Percentiles rank a stretch among this genome's conserved stretches.
phyloP scores from a whole-genome alignment of 2,329 filamentous ascomycete species.

The Dothideomycetes sp. region DNA sequence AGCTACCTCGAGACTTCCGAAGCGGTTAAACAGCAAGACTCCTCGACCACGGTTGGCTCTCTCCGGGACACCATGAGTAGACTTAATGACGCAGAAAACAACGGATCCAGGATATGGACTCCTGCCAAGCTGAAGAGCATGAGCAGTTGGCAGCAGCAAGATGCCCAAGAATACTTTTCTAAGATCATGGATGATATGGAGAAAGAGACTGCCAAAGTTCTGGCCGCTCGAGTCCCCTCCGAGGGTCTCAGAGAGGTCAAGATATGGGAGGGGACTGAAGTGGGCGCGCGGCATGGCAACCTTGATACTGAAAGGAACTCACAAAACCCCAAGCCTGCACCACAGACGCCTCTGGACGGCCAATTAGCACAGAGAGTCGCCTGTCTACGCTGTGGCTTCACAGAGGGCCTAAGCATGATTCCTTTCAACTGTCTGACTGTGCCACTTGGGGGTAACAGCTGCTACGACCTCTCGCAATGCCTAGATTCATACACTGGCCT shows the following conservation, averaged over 20 bases:
- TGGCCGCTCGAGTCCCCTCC: constrained; percentile 10
- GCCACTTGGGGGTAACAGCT: constrained; percentile 55
- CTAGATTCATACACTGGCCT: constrained; percentile 76
- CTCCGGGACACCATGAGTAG: constrained; percentile 57
- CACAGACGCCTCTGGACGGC: constrained; percentile 70
- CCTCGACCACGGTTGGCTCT: constrained; percentile 34
- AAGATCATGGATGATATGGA: constrained; percentile 55
- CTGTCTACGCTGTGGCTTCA: constrained; percentile 75
- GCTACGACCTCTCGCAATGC: constrained; percentile 65
- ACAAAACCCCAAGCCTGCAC: neutral
- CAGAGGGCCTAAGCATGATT: constrained; percentile 78
- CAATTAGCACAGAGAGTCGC: constrained; percentile 79
- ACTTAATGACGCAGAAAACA: constrained; percentile 58
- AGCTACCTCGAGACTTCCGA: constrained; percentile 11
- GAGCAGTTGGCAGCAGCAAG: constrained; percentile 92
- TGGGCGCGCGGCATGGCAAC: no score
- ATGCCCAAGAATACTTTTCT: constrained; percentile 94
- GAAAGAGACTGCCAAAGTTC: constrained; percentile 30
- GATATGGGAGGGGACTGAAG: neutral
- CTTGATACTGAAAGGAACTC: constrained; percentile 1
- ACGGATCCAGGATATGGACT: constrained; percentile 72
- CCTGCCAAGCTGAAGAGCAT: constrained; percentile 75
- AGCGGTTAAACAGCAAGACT: constrained; percentile 22
- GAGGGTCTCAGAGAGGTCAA: constrained; percentile 16
- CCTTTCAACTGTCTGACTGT: constrained; percentile 92